Conservation (phyloP, 192 early-diverging fungal species). For the Backusella macrospora region DNA sequence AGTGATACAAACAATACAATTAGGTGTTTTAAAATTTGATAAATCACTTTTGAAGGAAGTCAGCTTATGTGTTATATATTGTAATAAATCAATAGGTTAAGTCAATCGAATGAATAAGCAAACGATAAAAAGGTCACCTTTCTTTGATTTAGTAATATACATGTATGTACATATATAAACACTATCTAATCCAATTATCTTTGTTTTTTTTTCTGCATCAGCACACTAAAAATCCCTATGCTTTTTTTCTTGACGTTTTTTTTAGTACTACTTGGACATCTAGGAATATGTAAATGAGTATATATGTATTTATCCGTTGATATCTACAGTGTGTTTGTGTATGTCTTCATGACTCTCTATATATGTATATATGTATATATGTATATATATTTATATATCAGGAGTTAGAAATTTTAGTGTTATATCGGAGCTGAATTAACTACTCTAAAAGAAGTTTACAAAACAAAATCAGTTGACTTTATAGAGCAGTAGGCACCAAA, state of each 20-base stretch:
- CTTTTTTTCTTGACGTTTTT: not conserved
- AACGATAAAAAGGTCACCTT: too few species aligned
- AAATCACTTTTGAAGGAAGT: not conserved
- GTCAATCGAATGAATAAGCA: too few species aligned
- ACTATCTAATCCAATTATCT: too few species aligned
- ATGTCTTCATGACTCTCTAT: not conserved
- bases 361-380: too few species aligned
- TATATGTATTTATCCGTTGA: slow-evolving; percentile 1
- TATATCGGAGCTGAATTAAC: not conserved
- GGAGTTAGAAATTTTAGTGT: not conserved
- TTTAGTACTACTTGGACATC: not conserved
- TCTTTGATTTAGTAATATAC: too few species aligned
- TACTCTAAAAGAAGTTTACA: not conserved
- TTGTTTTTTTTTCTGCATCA: too few species aligned
- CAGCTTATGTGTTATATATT: too few species aligned
- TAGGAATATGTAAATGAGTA: not conserved
- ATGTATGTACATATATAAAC: too few species aligned
- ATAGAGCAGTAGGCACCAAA: not conserved
- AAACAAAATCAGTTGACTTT: not conserved
- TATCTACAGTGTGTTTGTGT: not conserved
- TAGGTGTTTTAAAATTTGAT: not conserved
- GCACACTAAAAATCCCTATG: not conserved
- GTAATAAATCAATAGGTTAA: too few species aligned
- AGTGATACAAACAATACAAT: not conserved
- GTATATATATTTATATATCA: not conserved